Evolutionary conservation across 75 land plant species (phyloP).

Genomic region (Selaginella moellendorffii): DNA sequence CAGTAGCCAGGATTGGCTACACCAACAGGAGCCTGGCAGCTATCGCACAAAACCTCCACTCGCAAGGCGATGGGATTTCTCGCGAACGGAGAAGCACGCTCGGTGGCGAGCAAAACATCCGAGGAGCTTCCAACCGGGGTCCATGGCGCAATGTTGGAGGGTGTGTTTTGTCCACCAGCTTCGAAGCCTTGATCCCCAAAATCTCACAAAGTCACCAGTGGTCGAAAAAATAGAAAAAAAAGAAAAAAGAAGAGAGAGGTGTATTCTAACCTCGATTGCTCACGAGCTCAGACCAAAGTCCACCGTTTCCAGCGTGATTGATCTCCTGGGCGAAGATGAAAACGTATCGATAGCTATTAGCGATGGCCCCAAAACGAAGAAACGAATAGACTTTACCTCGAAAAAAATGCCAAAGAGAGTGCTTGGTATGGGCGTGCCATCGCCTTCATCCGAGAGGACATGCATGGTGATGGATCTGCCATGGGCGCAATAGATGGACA

Average conservation of each 20-base stretch:
- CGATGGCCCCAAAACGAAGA: no score
- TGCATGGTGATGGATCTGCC: neutral
- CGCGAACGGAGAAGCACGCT: neutral
- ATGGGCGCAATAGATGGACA: neutral
- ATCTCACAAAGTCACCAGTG: no score
- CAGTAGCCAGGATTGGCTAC: slow-evolving; percentile 7
- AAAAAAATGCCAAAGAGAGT: slow-evolving; percentile 9
- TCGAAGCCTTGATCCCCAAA: neutral
- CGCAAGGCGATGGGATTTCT: slow-evolving; percentile 8
- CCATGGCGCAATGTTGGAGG: slow-evolving; percentile 5
- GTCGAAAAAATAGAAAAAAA: no score
- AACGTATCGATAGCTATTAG: no score
- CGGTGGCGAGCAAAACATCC: slow-evolving; percentile 2
- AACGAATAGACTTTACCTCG: slow-evolving; percentile 2
- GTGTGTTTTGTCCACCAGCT: slow-evolving; percentile 6
- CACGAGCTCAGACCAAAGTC: slow-evolving; percentile 6
- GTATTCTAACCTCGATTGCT: neutral
- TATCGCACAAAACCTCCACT: neutral
- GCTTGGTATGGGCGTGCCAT: neutral
- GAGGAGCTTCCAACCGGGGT: neutral
- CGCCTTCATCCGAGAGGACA: neutral
- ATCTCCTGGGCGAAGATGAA: neutral
- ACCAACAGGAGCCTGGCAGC: neutral
- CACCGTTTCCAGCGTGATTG: slow-evolving; percentile 5
- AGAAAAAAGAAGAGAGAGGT: neutral